Evolutionary conservation across 2,329 filamentous ascomycete species (phyloP).

Genomic region (Sporothrix sp.): DNA sequence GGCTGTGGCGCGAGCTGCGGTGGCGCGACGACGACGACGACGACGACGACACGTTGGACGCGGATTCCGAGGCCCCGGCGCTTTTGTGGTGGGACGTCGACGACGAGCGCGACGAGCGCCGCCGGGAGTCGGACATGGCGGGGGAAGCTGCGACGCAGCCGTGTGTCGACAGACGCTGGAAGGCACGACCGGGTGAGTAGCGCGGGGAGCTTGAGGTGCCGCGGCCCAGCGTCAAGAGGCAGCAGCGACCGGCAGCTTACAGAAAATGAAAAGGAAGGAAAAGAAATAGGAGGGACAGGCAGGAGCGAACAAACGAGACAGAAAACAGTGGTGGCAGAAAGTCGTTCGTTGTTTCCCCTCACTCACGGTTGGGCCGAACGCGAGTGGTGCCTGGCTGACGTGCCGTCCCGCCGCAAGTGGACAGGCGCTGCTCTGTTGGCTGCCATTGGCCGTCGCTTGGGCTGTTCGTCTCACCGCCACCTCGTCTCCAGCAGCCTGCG

Average conservation of each 20-base stretch:
- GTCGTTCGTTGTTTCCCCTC: background rate
- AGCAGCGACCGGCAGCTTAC: too few species aligned
- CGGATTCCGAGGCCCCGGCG: slow-evolving; percentile 1
- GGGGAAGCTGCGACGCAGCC: background rate
- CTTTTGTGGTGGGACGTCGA: slow-evolving; percentile 10
- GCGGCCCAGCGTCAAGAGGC: too few species aligned
- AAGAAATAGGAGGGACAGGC: background rate
- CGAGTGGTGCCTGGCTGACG: background rate
- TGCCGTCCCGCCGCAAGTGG: slow-evolving; percentile 3
- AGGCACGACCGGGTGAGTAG: too few species aligned
- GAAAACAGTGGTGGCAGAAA: background rate
- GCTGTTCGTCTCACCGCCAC: slow-evolving; percentile 7
- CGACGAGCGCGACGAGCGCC: slow-evolving; percentile 12
- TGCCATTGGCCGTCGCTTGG: background rate
- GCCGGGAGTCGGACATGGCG: slow-evolving; percentile 14
- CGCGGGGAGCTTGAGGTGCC: background rate
- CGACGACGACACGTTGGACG: slow-evolving; percentile 1
- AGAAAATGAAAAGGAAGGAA: background rate
- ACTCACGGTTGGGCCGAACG: slow-evolving; percentile 3
- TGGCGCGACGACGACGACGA: slow-evolving; percentile 13
- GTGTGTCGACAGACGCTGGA: too few species aligned
- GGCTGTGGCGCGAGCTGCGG: slow-evolving; percentile 13
- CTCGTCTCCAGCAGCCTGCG: background rate
- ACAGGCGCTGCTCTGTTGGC: background rate
- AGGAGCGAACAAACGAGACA: background rate